Percentiles rank a stretch among this genome's conserved stretches.
These are phyloP conservation scores for Phytophthora rubi DNA, from an alignment of 352 stramenopile species.

Conservation along the genomic window DNA sequence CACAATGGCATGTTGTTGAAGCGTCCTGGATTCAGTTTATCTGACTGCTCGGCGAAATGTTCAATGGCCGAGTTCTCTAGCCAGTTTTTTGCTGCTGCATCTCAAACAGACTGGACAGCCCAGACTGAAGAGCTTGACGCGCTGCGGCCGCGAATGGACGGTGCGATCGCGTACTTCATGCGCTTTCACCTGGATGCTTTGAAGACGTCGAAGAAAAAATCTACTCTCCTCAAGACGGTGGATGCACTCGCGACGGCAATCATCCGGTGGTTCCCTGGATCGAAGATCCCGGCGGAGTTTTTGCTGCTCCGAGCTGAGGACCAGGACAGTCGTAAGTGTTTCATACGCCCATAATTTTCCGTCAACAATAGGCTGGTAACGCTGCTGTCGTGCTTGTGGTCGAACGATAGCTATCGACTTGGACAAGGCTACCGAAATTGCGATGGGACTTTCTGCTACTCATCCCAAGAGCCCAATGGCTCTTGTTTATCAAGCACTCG, in stretches of 20 bases:
- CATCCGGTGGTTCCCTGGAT: constrained; percentile 60
- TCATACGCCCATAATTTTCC: not conserved
- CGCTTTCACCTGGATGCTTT: constrained; percentile 65
- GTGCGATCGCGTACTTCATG: constrained; percentile 72
- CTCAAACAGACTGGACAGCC: constrained; percentile 34
- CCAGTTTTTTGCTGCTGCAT: constrained; percentile 58
- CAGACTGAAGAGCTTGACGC: constrained; percentile 22
- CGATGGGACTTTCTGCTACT: constrained; percentile 23
- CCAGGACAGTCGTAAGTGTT: constrained; percentile 63
- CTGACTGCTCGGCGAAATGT: constrained; percentile 43
- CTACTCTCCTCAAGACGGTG: constrained; percentile 43
- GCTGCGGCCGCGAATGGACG: constrained; percentile 46
- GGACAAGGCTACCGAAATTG: constrained; percentile 40
- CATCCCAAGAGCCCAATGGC: constrained; percentile 61
- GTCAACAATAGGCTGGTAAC: not conserved
- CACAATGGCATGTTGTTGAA: constrained; percentile 25
- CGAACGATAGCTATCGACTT: constrained; percentile 40
- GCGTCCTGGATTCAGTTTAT: constrained; percentile 64
- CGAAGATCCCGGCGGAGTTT: constrained; percentile 70
- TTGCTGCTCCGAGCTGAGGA: constrained; percentile 81
- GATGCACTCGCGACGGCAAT: constrained; percentile 58
- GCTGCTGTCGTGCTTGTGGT: constrained; percentile 8
- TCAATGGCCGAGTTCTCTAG: constrained; percentile 47
- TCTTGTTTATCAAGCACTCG: constrained; percentile 50
- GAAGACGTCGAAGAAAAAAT: constrained; percentile 59